Base-by-base conservation (phyloP, 2,329 filamentous ascomycete genomes). In the Neofusicoccum sp. region DNA sequence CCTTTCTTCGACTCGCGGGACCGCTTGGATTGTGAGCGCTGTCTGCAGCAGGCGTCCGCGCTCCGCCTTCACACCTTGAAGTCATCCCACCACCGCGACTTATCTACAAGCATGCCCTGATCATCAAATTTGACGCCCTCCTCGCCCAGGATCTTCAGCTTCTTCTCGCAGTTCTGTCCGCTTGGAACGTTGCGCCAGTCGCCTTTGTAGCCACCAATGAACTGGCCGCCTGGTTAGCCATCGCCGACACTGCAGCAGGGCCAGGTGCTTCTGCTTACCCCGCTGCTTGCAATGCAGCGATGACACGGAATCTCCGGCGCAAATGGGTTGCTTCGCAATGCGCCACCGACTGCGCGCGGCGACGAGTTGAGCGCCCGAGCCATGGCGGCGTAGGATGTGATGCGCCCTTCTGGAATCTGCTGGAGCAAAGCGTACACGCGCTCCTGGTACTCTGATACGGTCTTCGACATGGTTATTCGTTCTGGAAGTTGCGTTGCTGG, bases 301-400 rank as follows among this genome's bases (percentile, higher is more conserved):
- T 96, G 91, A 66, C 91, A 96, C 1, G 91, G 91, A 4, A 93
- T 88, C 34, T 85, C 82, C 0, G 91, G 91, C 12, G 91, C 91
- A 68, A 93, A 96, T 0, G 91, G 91, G 71, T 96, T 96, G 36
- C 76, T 79, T 16, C 89, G 83, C 69, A 96, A 79, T 1, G 90
- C 90, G 62, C 89, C 91, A 14, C 90, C 90, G 4, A 95, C 85
- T 0, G 90, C 90, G 43, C 90, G 82, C 1, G 90, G 88, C 3
- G 88, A 90, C 24, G 89, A 91, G 9, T 79, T 73, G 14, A 93
- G 81, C 61, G 88, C 83, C 7, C 80, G 80, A 0, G 91, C 86
- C 58, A 96, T 79, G 1, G 88, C 80, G 3, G 84, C 88, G 75
- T 96, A 96, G 0, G 91, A 93, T 0, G 89, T 91, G 69, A 92